Base-by-base conservation (phyloP, 1,284 basidiomycete genomes). In the Ustilago esculenta region DNA sequence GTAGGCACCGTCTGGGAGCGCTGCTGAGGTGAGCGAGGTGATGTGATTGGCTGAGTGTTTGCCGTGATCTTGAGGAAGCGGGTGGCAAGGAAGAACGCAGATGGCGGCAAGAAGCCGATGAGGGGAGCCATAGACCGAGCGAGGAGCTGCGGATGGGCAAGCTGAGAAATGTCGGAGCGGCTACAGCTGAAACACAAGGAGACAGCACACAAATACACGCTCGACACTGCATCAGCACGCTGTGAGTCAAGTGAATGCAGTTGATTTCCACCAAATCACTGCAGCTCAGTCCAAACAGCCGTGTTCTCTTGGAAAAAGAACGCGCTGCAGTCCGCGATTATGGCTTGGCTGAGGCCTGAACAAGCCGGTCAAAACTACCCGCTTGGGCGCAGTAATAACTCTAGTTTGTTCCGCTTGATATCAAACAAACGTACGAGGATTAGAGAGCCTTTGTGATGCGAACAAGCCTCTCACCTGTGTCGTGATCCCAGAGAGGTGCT, bases 211-310 rank as follows among this genome's bases (percentile, higher is more conserved):
- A 23, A 20, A 29, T 9, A 44, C 20, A 34, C 29, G 17, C 43
- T 21, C 30, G 33, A 34, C 17, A 20, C 20, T 30, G 34, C 18
- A 30, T 30, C n/a, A n/a, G n/a, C n/a, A n/a, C n/a, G n/a, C n/a
- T n/a, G 39, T 23, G 24, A 42, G 40, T 30, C 21, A 34, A 29
- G 21, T 24, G 32, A 45, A 45, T 34, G 43, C 43, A 45, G 43
- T 34, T 45, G 43, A 45, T 23, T 39, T 39, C 18, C 24, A 34
- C n/a, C n/a, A n/a, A n/a, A n/a, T n/a, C n/a, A 17, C 34, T 37
- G 45, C 45, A 27, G 27, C 24, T 33, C 32, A 27, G 10, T 44
- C 49, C 41, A 52, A 43, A 52, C 49, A 52, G 49, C n/a, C n/a
- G n/a, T n/a, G n/a, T n/a, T n/a, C n/a, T n/a, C n/a, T n/a, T n/a